A percentile compares a stretch with the other conserved stretches of the same genome.
These are phyloP conservation scores for Aspergillus leporis DNA, from an alignment of 495 filamentous ascomycete genomes.

Conservation along the genomic window DNA sequence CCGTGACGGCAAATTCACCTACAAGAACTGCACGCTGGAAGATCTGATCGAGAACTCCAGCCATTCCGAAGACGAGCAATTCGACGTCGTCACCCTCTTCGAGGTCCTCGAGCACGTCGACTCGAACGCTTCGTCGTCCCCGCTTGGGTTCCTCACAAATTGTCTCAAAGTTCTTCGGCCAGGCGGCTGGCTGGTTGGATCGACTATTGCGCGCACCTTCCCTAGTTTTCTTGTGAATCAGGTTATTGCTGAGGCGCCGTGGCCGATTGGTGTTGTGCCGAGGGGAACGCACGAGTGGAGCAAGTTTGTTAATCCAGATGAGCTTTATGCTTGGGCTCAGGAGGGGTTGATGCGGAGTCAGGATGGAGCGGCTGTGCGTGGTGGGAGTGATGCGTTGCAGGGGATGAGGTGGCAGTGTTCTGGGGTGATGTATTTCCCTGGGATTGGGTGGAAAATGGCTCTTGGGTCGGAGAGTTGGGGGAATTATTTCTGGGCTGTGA, in stretches of 20 bases:
- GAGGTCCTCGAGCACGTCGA: slow-evolving; percentile 93
- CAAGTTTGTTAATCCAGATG: slow-evolving; percentile 88
- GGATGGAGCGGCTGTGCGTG: slow-evolving; percentile 43
- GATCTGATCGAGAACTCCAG: slow-evolving; percentile 41
- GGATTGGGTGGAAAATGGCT: slow-evolving; percentile 87
- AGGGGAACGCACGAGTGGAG: slow-evolving; percentile 92
- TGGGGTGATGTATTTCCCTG: slow-evolving; percentile 84
- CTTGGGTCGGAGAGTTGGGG: slow-evolving; percentile 79
- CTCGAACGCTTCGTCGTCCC: slow-evolving; percentile 44
- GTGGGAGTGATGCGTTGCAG: slow-evolving; percentile 52
- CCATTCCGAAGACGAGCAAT: slow-evolving; percentile 25
- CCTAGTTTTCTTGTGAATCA: slow-evolving; percentile 90
- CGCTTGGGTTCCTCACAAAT: slow-evolving; percentile 65
- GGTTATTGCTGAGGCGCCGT: slow-evolving; percentile 76
- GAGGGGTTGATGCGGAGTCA: slow-evolving; percentile 41
- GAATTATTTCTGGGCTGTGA: slow-evolving; percentile 94
- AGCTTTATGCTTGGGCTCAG: slow-evolving; percentile 65
- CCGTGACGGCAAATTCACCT: slow-evolving; percentile 57
- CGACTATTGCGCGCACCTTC: slow-evolving; percentile 87
- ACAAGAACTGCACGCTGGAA: slow-evolving; percentile 73
- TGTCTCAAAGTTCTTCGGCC: slow-evolving; percentile 76
- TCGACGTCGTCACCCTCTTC: slow-evolving; percentile 82
- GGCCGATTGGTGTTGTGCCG: slow-evolving; percentile 83
- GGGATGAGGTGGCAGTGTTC: slow-evolving; percentile 62
- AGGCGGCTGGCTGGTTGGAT: slow-evolving; percentile 88